Percentiles rank a stretch among this genome's conserved stretches.
These are phyloP conservation scores for Hanseniaspora mollemarum DNA, from an alignment of 805 yeast species.

Conservation along the genomic window DNA sequence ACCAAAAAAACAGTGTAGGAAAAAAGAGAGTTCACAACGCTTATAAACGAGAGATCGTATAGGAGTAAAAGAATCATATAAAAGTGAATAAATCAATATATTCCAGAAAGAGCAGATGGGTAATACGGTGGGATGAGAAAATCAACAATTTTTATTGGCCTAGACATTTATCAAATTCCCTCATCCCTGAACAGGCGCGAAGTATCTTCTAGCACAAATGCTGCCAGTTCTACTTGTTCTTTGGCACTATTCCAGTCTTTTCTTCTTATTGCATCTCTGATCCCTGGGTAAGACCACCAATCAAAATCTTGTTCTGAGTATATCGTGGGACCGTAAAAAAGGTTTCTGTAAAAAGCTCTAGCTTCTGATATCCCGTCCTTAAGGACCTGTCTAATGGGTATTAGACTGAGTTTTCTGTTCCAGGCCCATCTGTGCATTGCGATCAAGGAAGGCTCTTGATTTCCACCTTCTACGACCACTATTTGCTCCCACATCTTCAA, in stretches of 20 bases:
- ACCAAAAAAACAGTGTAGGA: too few species aligned
- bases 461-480: constrained; percentile 38
- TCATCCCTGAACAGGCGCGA: constrained; percentile 28
- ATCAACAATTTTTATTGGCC: too few species aligned
- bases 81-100: too few species aligned
- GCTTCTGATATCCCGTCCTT: constrained; percentile 33
- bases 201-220: constrained; percentile 29
- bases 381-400: constrained; percentile 44
- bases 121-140: too few species aligned
- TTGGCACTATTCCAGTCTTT: constrained; percentile 47
- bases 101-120: too few species aligned
- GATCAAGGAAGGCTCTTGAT: constrained; percentile 60
- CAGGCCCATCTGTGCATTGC: constrained; percentile 67
- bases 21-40: too few species aligned
- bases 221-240: constrained; percentile 37
- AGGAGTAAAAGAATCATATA: too few species aligned
- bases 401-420: constrained; percentile 53
- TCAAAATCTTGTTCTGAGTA: constrained; percentile 33
- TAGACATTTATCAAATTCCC: constrained; percentile 20
- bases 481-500: constrained; percentile 51
- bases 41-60: too few species aligned
- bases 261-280: constrained; percentile 52
- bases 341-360: constrained; percentile 58
- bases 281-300: constrained; percentile 63
- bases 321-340: constrained; percentile 57